Evolutionary conservation across 1,284 basidiomycete species (phyloP).

Genomic region (Sporisorium graminicola): DNA sequence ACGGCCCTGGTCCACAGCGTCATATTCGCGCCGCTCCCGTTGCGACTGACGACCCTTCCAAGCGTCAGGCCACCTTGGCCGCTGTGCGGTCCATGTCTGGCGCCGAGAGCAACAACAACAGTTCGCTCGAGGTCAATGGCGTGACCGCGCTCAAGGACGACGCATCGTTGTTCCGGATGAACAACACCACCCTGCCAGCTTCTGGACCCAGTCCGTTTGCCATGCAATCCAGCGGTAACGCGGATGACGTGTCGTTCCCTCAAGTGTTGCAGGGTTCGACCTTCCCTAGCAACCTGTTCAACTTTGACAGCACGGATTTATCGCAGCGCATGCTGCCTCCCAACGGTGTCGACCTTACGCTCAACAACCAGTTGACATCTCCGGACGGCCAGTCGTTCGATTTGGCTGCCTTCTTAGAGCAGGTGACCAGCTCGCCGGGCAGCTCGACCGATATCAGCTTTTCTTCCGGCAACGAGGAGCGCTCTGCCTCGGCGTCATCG

Average conservation of each 20-base stretch:
- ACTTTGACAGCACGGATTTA: slow-evolving; percentile 19
- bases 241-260: slow-evolving; percentile 42
- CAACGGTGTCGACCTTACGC: slow-evolving; percentile 47
- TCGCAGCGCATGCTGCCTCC: slow-evolving; percentile 40
- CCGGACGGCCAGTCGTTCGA: slow-evolving; percentile 54
- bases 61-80: slow-evolving; percentile 42
- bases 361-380: slow-evolving; percentile 49
- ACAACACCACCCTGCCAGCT: slow-evolving; percentile 36
- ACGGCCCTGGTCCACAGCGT: slow-evolving; percentile 19
- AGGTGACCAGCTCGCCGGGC: slow-evolving; percentile 53
- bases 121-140: slow-evolving; percentile 39
- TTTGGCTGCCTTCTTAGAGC: slow-evolving; percentile 52
- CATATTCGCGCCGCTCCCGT: slow-evolving; percentile 8
- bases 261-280: slow-evolving; percentile 35
- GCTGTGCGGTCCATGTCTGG: slow-evolving; percentile 32
- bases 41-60: slow-evolving; percentile 23
- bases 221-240: slow-evolving; percentile 2
- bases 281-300: slow-evolving; percentile 38
- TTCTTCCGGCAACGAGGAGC: slow-evolving; percentile 34
- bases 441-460: slow-evolving; percentile 46
- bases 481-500: slow-evolving; percentile 31
- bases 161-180: slow-evolving; percentile 32
- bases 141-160: slow-evolving; percentile 46
- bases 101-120: slow-evolving; percentile 1
- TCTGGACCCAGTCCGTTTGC: slow-evolving; percentile 24